phyloP scores from a whole-genome alignment of 805 yeast species.

The Priceomyces fermenticarens region DNA sequence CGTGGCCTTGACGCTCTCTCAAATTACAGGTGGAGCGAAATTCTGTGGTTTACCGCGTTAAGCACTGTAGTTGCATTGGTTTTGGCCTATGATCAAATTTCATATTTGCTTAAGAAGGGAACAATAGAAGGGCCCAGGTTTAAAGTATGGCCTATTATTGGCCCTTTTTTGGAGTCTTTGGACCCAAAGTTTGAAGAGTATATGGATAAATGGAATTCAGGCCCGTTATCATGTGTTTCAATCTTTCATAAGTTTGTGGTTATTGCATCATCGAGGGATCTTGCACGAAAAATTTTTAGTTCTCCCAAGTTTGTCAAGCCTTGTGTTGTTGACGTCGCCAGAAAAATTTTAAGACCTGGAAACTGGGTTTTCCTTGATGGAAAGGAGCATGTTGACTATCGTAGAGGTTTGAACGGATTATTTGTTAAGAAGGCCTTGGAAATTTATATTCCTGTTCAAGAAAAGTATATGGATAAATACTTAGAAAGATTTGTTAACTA shows the following conservation, averaged over 20 bases:
- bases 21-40: neutral
- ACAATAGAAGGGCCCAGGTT: slow-evolving; percentile 83
- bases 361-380: slow-evolving; percentile 99
- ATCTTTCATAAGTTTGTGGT: slow-evolving; percentile 98
- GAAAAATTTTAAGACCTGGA: slow-evolving; percentile 87
- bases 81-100: slow-evolving; percentile 69
- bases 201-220: slow-evolving; percentile 89
- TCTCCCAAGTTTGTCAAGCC: slow-evolving; percentile 91
- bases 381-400: slow-evolving; percentile 89
- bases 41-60: slow-evolving; percentile 49
- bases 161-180: slow-evolving; percentile 90
- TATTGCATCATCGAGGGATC: slow-evolving; percentile 83
- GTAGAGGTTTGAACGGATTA: slow-evolving; percentile 84
- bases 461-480: slow-evolving; percentile 79
- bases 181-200: slow-evolving; percentile 96
- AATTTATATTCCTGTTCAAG: slow-evolving; percentile 80
- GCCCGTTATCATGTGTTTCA: slow-evolving; percentile 93
- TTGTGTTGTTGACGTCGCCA: slow-evolving; percentile 96
- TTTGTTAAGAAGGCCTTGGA: slow-evolving; percentile 83
- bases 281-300: slow-evolving; percentile 81
- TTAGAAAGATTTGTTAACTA: slow-evolving; percentile 62
- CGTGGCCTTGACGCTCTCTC: neutral
- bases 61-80: slow-evolving; percentile 45
- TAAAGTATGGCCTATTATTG: slow-evolving; percentile 93
- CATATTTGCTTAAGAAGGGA: slow-evolving; percentile 80